These are phyloP conservation scores for Grosmannia serpens DNA, from an alignment of 2,329 filamentous ascomycete genomes.

Conservation along the genomic window DNA sequence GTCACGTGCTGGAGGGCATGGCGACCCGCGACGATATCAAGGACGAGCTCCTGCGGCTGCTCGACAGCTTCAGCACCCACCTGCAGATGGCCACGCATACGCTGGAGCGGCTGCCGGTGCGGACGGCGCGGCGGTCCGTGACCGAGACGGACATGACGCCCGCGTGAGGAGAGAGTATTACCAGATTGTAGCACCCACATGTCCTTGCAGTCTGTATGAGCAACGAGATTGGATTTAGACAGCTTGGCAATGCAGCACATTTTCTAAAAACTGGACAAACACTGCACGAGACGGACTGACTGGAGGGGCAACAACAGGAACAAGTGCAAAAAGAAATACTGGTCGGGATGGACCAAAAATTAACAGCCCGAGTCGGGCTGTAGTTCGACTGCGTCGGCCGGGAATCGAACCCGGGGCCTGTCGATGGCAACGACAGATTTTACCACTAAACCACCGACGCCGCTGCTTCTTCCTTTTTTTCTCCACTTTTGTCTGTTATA, in stretches of 20 bases:
- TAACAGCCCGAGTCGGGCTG: too few species aligned
- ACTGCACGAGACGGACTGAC: too few species aligned
- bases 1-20: conserved; percentile 31
- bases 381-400: neutral
- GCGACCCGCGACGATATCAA: conserved; percentile 19
- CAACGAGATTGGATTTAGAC: neutral
- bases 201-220: neutral
- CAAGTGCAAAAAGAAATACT: neutral
- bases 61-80: conserved; percentile 22
- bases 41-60: conserved; percentile 21
- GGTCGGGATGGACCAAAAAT: too few species aligned
- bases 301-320: too few species aligned
- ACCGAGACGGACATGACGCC: neutral
- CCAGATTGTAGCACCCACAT: too few species aligned
- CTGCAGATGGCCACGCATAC: conserved; percentile 19
- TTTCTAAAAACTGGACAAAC: too few species aligned
- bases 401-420: conserved; percentile 1
- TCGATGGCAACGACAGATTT: conserved; percentile 2
- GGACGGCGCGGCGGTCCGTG: conserved; percentile 6
- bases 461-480: neutral
- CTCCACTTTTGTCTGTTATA: neutral
- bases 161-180: neutral
- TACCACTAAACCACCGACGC: conserved; percentile 1
- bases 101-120: conserved; percentile 17
- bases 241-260: too few species aligned